Base-by-base conservation (phyloP, 345 rosid species). In the Moricandia moricandioides region DNA sequence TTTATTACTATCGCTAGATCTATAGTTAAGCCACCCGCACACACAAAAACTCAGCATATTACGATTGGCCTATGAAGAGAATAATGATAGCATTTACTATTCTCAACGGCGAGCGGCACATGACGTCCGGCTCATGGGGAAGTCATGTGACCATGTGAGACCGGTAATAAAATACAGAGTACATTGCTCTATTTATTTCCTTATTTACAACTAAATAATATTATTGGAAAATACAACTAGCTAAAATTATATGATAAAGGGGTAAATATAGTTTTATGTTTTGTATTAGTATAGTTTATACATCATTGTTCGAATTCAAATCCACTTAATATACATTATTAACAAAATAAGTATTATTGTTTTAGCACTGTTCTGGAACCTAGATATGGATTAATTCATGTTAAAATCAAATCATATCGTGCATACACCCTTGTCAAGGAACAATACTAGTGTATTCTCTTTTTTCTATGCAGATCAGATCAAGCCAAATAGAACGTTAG, bases 141-240 rank as follows among this genome's bases (percentile, higher is more conserved):
- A 16, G 52, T 68, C 34, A 51, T 27, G 79, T 27, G 62, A 75
- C 74, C 73, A 75, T 68, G 72, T 74, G 78, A 45, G 26, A 65
- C 26, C 29, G 9, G 26, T 51, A 51, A 51, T 51, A 49, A 47
- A 39, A 43, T 43, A 21, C n/a, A n/a, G 29, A 1, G 29, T 1
- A 27, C 31, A 29, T 29, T 29, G 2, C 31, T 37, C 2, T 37
- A 40, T 14, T n/a, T 45, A 49, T 49, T 49, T 49, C 55, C 55
- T 49, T 49, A 14, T 49, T 16, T 14, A 49, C 55, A 49, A 49
- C 55, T 49, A 49, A 51, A 51, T 51, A 51, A 51, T 17, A 51
- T 8, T 51, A 49, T 16, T 49, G 24, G 10, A 49, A 49, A 14
- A 14, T 49, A 49, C 21, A 6, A 47, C 54, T 43, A 45, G 17